Percentiles rank a stretch among this genome's conserved stretches.
Conservation (phyloP, 1,284 basidiomycete species). For the Sutorius eximius region DNA sequence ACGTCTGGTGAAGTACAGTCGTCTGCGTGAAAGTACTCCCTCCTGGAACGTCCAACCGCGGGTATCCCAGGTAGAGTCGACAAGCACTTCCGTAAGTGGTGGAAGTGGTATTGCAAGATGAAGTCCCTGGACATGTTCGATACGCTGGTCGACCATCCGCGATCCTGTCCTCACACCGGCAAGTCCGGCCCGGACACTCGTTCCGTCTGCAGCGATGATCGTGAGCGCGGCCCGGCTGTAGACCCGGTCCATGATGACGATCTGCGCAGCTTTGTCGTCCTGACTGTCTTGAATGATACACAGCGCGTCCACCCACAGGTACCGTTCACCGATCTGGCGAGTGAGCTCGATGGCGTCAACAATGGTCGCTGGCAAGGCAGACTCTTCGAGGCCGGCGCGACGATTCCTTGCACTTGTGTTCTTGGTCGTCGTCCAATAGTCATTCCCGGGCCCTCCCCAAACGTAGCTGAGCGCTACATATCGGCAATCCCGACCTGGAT, state of each 20-base stretch:
- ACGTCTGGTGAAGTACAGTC: slow-evolving; percentile 22
- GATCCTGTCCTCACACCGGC: slow-evolving; percentile 10
- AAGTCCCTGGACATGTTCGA: slow-evolving; percentile 19
- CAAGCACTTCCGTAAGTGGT: slow-evolving; percentile 4
- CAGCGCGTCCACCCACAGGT: slow-evolving; percentile 13
- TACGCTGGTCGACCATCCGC: slow-evolving; percentile 7
- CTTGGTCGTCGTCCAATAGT: slow-evolving; percentile 3
- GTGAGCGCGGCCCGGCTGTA: slow-evolving; percentile 9
- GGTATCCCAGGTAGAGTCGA: slow-evolving; percentile 16
- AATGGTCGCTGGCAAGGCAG: slow-evolving; percentile 4
- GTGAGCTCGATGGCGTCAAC: slow-evolving; percentile 10
- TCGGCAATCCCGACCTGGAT: slow-evolving; percentile 1
- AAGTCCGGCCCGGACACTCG: slow-evolving; percentile 5
- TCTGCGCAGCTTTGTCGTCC: slow-evolving; percentile 8
- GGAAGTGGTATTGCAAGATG: slow-evolving; percentile 21
- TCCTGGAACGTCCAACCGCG: slow-evolving; percentile 30
- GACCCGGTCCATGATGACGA: slow-evolving; percentile 9
- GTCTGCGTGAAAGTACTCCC: slow-evolving; percentile 18
- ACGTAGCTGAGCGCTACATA: slow-evolving; percentile 13
- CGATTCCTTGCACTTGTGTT: neutral
- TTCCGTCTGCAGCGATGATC: slow-evolving; percentile 7
- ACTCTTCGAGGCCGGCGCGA: slow-evolving; percentile 5
- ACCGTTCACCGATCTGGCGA: slow-evolving; percentile 9
- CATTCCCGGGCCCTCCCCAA: slow-evolving; percentile 5
- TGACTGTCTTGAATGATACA: slow-evolving; percentile 16